Evolutionary conservation across 495 filamentous ascomycete species (phyloP).

Genomic region (Hypomontagnella submonticulosa): DNA sequence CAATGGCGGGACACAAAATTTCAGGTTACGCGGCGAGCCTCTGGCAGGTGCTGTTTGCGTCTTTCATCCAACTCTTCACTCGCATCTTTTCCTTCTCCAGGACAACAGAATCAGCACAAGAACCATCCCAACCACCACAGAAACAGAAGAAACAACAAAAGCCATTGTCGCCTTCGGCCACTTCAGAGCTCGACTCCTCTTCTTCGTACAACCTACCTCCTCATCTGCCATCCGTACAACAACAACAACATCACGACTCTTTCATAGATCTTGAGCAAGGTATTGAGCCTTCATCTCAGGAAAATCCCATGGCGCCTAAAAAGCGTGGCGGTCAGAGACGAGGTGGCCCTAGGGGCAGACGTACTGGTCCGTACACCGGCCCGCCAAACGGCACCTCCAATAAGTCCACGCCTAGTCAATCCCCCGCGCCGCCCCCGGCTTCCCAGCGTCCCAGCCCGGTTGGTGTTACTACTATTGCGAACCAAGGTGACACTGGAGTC

Average conservation of each 20-base stretch:
- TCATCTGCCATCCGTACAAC: background rate
- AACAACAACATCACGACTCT: conserved; percentile 3
- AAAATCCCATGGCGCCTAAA: conserved; percentile 34
- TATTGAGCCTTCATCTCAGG: conserved; percentile 14
- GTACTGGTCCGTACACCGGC: conserved; percentile 10
- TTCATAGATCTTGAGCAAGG: conserved; percentile 40
- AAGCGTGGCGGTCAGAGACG: conserved; percentile 41
- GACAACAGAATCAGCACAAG: conserved; percentile 18
- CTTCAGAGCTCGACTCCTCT: conserved; percentile 9
- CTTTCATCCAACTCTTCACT: conserved; percentile 46
- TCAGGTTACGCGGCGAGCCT: conserved; percentile 49
- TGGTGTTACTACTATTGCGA: conserved; percentile 35
- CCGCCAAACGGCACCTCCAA: conserved; percentile 21
- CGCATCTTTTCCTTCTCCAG: conserved; percentile 43
- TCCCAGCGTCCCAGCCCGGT: conserved; percentile 18
- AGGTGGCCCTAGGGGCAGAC: conserved; percentile 29
- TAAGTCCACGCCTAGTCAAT: conserved; percentile 7
- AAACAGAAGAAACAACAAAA: background rate
- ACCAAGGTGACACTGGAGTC: conserved; percentile 24
- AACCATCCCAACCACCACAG: conserved; percentile 13
- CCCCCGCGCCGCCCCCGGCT: conserved; percentile 13
- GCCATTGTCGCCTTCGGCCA: conserved; percentile 5
- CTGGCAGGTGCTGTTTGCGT: conserved; percentile 50
- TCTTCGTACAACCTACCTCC: conserved; percentile 8
- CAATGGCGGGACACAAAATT: conserved; percentile 51